Percentiles rank a stretch among this genome's conserved stretches.
phyloP scores from a whole-genome alignment of 2,329 filamentous ascomycete species.

The Sphaerostilbella broomeana region DNA sequence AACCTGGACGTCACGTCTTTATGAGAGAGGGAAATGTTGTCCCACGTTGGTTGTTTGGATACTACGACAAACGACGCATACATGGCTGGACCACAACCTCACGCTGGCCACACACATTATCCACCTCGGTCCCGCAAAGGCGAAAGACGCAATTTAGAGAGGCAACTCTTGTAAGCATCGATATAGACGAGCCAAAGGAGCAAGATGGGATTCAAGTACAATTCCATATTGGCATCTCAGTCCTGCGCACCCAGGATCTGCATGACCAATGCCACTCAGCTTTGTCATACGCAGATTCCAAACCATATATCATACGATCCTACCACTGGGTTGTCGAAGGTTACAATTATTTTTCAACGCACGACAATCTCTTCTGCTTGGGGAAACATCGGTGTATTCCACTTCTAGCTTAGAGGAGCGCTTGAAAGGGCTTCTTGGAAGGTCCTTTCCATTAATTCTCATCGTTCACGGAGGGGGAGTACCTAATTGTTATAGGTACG shows the following conservation, averaged over 20 bases:
- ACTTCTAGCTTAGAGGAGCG: background rate
- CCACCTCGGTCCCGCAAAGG: background rate
- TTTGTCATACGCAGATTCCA: too few species aligned
- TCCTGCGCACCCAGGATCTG: constrained; percentile 9
- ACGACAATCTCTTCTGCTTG: constrained; percentile 1
- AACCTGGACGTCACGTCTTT: constrained; percentile 7
- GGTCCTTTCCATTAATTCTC: background rate
- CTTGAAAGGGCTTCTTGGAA: background rate
- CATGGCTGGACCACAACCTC: constrained; percentile 1
- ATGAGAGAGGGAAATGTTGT: constrained; percentile 9
- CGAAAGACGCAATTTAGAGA: background rate
- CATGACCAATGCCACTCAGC: constrained; percentile 5
- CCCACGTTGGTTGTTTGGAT: constrained; percentile 11
- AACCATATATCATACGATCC: too few species aligned
- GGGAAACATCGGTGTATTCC: background rate
- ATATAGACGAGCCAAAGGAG: constrained; percentile 10
- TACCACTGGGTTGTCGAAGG: background rate
- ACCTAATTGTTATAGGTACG: too few species aligned
- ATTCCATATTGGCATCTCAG: constrained; percentile 12
- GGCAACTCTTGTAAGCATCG: constrained; percentile 8
- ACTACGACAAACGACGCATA: constrained; percentile 3
- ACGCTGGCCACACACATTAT: background rate
- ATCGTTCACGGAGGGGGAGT: constrained; percentile 2
- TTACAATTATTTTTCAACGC: background rate
- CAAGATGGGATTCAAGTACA: constrained; percentile 5